Base-by-base conservation (phyloP, 2,329 filamentous ascomycete genomes). In the Phialophora expanda region DNA sequence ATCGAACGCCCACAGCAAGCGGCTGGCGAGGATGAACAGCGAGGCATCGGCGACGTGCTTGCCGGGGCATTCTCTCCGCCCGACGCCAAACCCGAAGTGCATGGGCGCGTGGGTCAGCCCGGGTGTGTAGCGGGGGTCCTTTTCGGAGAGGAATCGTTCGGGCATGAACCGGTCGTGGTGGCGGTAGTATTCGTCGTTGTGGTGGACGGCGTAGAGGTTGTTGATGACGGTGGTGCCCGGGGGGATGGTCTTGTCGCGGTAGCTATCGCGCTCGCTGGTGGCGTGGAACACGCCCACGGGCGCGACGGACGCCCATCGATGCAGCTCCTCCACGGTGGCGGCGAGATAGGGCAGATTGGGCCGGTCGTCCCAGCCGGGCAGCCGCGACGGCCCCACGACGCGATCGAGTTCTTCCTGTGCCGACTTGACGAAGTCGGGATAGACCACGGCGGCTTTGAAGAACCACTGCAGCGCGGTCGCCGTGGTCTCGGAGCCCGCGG, bases 31-130 rank as follows among this genome's bases (percentile, higher is more conserved):
- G 65, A 87, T 83, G 70, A 85, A 71, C 74, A 82, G 62, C 74
- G 74, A 74, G 22, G 75, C 74, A 1, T 69, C 68, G 1, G 75
- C 76, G 28, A 79, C 73, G 66, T 73, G 69, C 12, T 56, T 63
- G 2, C 75, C 75, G 1, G 75, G 73, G 58, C 74, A 77, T 61
- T 76, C 70, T 17, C 75, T 67, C 11, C 85, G 76, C 0, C 85
- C 85, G 71, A 85, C 86, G 0, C 82, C 85, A 67, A 87, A 85
- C 57, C 80, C 84, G 0, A 85, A 83, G 0, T 86, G 84, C 22
- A 44, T 34, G 7, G 53, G 51, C 9, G 62, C 66, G 24, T 59
- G 57, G 9, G 57, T 41, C 79, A 75, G 76, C 56, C 79, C 76
- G 1, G 75, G 76, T 55, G 81, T 78, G 1, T 76, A 73, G 0